Evolutionary conservation across 768 basidiomycete genomes (phyloP).

Genomic region (Lactifluus pinguis): DNA sequence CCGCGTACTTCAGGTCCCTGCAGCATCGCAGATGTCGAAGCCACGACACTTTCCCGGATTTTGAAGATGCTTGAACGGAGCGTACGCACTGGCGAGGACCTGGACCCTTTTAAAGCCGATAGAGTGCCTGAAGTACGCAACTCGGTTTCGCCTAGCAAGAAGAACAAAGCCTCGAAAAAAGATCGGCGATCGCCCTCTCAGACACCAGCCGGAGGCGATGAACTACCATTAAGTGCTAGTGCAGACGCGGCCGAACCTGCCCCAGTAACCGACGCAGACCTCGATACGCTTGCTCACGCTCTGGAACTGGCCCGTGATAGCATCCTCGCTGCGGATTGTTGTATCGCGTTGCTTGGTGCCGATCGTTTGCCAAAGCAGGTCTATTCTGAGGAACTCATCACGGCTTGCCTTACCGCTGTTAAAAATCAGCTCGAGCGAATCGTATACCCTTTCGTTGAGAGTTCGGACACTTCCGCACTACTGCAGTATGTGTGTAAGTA

Average conservation of each 20-base stretch:
- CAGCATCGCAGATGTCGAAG: constrained; percentile 56
- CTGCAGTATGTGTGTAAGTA: constrained; percentile 42
- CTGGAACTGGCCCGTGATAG: constrained; percentile 64
- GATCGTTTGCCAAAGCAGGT: constrained; percentile 86
- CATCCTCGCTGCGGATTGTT: constrained; percentile 76
- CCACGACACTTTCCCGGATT: constrained; percentile 48
- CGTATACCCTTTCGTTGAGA: constrained; percentile 83
- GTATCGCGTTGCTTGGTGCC: constrained; percentile 65
- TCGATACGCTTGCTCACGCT: constrained; percentile 41
- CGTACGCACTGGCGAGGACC: constrained; percentile 64
- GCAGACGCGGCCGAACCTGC: constrained; percentile 19
- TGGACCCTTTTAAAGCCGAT: constrained; percentile 55
- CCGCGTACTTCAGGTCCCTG: constrained; percentile 43
- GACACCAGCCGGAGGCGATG: constrained; percentile 32
- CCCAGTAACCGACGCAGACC: constrained; percentile 36
- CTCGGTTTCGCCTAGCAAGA: constrained; percentile 24
- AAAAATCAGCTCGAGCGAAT: constrained; percentile 75
- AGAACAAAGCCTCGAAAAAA: constrained; percentile 37
- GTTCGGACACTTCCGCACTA: constrained; percentile 40
- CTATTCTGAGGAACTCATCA: constrained; percentile 91
- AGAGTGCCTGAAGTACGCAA: constrained; percentile 8
- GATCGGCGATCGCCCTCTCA: constrained; percentile 37
- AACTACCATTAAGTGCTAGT: constrained; percentile 23
- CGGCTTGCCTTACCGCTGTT: constrained; percentile 60
- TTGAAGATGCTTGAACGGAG: constrained; percentile 74